A percentile compares a stretch with the other conserved stretches of the same genome.
Conservation (phyloP, 2,329 filamentous ascomycete genomes). For the Fusarium cicatricum region DNA sequence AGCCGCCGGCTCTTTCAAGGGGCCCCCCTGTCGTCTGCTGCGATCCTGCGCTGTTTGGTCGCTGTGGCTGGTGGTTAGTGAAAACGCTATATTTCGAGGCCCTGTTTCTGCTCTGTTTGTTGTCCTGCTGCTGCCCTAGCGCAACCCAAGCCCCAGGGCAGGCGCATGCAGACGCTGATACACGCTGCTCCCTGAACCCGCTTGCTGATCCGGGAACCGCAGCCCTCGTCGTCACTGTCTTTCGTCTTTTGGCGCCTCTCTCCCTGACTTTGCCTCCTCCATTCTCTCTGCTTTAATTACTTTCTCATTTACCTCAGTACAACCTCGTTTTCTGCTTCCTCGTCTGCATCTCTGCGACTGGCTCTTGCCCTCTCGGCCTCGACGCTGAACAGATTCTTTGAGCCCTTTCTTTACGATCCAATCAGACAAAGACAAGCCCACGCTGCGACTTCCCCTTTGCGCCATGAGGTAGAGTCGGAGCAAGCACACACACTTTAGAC, state of each 20-base stretch:
- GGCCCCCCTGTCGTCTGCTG: slow-evolving; percentile 17
- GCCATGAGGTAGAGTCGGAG: slow-evolving; percentile 31
- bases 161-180: slow-evolving; percentile 18
- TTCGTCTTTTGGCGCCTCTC: not conserved
- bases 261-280: slow-evolving; percentile 32
- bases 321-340: slow-evolving; percentile 1
- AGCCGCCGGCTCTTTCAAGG: slow-evolving; percentile 1
- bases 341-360: not conserved
- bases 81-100: slow-evolving; percentile 19
- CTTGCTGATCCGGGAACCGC: slow-evolving; percentile 36
- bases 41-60: slow-evolving; percentile 11
- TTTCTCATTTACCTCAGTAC: slow-evolving; percentile 12
- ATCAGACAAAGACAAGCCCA: slow-evolving; percentile 9
- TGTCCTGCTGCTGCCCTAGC: slow-evolving; percentile 17
- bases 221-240: slow-evolving; percentile 25
- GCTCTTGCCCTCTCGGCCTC: not conserved
- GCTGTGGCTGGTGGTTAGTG: slow-evolving; percentile 22
- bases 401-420: slow-evolving; percentile 12
- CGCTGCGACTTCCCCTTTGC: slow-evolving; percentile 11
- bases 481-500: slow-evolving; percentile 19
- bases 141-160: not conserved
- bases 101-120: slow-evolving; percentile 7
- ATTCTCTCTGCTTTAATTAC: slow-evolving; percentile 7
- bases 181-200: slow-evolving; percentile 37
- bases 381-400: not conserved